Conservation (phyloP, 345 rosid species). For the Syzygium aqueum region DNA sequence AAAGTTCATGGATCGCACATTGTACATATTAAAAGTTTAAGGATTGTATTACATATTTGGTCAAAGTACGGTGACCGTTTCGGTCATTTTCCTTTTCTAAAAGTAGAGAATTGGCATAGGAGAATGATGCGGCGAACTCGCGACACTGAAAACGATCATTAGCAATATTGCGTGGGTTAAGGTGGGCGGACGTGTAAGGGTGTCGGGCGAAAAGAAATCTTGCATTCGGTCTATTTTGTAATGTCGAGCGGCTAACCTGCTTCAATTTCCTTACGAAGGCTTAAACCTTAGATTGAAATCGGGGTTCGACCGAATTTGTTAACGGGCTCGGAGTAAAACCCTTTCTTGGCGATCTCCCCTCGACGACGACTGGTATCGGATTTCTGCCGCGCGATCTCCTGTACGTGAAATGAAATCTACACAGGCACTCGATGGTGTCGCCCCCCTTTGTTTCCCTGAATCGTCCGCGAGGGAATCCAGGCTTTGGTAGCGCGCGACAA, state of each 20-base stretch:
- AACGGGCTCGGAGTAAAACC: neutral
- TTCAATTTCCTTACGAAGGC: neutral
- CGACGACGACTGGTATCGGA: neutral
- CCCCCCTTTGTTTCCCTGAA: neutral
- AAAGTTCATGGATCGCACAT: too few species aligned
- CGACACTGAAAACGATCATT: neutral
- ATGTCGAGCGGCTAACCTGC: neutral
- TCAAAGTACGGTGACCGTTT: too few species aligned
- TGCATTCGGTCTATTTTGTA: neutral
- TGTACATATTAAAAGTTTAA: too few species aligned
- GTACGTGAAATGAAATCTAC: neutral
- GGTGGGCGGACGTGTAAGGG: neutral
- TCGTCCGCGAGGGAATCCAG: neutral
- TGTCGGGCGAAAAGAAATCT: neutral
- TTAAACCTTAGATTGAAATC: neutral
- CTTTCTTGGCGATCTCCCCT: neutral
- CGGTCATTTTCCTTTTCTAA: neutral
- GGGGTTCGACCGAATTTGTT: neutral
- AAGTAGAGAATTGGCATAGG: neutral
- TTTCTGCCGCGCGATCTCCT: neutral
- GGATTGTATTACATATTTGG: too few species aligned
- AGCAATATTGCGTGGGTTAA: neutral
- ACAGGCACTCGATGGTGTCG: neutral
- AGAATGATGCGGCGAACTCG: neutral
- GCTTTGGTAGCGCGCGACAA: neutral